These are phyloP conservation scores for Cryptosporidium ubiquitum DNA, from an alignment of 169 alveolate species.

Conservation along the genomic window DNA sequence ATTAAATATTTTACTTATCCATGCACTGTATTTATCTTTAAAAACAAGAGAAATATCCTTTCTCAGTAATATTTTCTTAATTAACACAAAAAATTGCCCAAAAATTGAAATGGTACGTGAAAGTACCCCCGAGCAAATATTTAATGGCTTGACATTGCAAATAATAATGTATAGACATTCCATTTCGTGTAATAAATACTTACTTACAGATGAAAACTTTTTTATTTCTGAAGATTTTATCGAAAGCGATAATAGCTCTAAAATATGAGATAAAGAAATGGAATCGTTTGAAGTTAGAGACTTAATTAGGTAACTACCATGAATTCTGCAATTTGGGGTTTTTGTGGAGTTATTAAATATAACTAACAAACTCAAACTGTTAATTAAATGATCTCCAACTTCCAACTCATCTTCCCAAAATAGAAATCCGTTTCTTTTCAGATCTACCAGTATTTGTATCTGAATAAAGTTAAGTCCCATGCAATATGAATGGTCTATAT, in stretches of 20 bases:
- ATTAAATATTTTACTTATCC: slow-evolving; percentile 11
- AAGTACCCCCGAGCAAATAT: neutral
- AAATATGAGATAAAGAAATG: neutral
- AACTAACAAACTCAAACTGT: neutral
- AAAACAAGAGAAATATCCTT: neutral
- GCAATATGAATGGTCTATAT: neutral
- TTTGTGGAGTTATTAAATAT: neutral
- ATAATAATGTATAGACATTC: slow-evolving; percentile 10
- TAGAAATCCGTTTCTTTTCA: slow-evolving; percentile 4
- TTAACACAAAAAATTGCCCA: neutral
- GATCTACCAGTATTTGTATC: neutral
- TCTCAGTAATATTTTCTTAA: slow-evolving; percentile 8
- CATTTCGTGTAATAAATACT: slow-evolving; percentile 6
- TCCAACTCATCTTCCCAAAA: slow-evolving; percentile 18
- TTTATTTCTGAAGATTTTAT: neutral
- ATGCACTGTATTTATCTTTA: neutral
- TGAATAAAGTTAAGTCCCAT: neutral
- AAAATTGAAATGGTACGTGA: neutral
- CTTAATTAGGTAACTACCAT: neutral
- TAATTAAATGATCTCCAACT: neutral
- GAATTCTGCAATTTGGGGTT: neutral
- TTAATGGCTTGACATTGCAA: neutral
- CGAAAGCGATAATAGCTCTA: neutral
- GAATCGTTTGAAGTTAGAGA: neutral
- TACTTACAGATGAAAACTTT: neutral